Conservation (phyloP, 441 rosid genomes). For the Pelargonium fulgidum region DNA sequence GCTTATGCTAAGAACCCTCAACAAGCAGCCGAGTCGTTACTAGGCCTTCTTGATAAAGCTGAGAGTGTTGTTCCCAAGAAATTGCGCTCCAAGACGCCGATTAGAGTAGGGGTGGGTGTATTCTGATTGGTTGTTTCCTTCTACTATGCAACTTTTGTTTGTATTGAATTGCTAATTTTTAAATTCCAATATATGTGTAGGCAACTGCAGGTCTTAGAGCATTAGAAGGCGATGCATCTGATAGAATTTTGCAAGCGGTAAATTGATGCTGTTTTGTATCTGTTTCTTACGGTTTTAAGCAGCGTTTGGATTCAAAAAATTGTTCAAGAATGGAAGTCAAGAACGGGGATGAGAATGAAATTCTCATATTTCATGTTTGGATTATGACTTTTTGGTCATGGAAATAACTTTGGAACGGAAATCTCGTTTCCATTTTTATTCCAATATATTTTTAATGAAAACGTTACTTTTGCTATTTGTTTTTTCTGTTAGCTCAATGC, state of each 20-base stretch:
- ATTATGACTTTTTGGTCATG: too few species aligned
- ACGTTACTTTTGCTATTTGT: slow-evolving; percentile 5
- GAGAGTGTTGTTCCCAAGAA: slow-evolving; percentile 71
- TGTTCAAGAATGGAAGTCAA: too few species aligned
- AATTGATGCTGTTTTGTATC: slow-evolving; percentile 12
- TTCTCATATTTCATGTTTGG: too few species aligned
- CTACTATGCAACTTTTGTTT: background rate
- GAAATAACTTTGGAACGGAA: too few species aligned
- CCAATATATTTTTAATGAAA: too few species aligned
- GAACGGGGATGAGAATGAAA: too few species aligned
- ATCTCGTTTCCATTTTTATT: too few species aligned
- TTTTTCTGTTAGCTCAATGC: background rate
- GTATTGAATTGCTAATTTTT: slow-evolving; percentile 16
- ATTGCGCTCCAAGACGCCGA: slow-evolving; percentile 68
- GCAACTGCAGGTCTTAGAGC: slow-evolving; percentile 96
- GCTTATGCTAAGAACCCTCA: slow-evolving; percentile 64
- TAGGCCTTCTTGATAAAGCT: slow-evolving; percentile 65
- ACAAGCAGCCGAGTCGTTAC: slow-evolving; percentile 62
- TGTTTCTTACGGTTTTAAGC: slow-evolving; percentile 8
- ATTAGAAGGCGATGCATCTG: slow-evolving; percentile 63
- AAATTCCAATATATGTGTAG: slow-evolving; percentile 33
- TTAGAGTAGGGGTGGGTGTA: slow-evolving; percentile 82
- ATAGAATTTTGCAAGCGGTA: slow-evolving; percentile 79
- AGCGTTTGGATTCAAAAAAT: too few species aligned
- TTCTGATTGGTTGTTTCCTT: slow-evolving; percentile 9